These are phyloP conservation scores for Phallus indusiatus DNA, from an alignment of 768 basidiomycete species.

Conservation along the genomic window DNA sequence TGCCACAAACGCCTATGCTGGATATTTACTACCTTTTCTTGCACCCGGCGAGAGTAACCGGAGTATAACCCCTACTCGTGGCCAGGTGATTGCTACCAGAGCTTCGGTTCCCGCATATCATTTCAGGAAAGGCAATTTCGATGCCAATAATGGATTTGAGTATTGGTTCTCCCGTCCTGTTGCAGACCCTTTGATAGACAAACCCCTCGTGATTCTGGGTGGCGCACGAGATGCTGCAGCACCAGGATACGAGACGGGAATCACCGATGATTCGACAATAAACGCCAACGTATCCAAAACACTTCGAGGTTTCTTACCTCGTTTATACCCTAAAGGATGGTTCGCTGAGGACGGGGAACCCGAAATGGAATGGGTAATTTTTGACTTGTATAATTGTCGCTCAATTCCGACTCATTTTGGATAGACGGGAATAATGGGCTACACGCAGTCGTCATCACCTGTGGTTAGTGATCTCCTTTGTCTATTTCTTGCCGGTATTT, in stretches of 20 bases:
- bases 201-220: conserved; percentile 62
- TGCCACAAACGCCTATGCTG: conserved; percentile 80
- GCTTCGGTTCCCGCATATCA: conserved; percentile 29
- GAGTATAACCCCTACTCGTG: conserved; percentile 63
- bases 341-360: conserved; percentile 41
- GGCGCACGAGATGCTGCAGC: conserved; percentile 45
- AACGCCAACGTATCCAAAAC: conserved; percentile 37
- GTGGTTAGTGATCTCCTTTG: conserved; percentile 38
- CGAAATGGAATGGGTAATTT: conserved; percentile 75
- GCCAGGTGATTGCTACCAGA: conserved; percentile 49
- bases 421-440: conserved; percentile 82
- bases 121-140: conserved; percentile 39
- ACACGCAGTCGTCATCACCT: conserved; percentile 49
- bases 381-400: not conserved
- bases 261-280: conserved; percentile 48
- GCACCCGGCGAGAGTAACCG: conserved; percentile 26
- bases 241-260: conserved; percentile 39
- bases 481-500: not conserved
- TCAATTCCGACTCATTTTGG: not conserved
- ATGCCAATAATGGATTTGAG: conserved; percentile 43
- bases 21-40: conserved; percentile 66
- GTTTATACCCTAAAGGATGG: conserved; percentile 39
- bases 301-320: conserved; percentile 52
- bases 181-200: conserved; percentile 12
- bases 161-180: conserved; percentile 78